A percentile compares a stretch with the other conserved stretches of the same genome.
Conservation (phyloP, 1,139 yeast genomes). For the Tardiomyces digboiensis region DNA sequence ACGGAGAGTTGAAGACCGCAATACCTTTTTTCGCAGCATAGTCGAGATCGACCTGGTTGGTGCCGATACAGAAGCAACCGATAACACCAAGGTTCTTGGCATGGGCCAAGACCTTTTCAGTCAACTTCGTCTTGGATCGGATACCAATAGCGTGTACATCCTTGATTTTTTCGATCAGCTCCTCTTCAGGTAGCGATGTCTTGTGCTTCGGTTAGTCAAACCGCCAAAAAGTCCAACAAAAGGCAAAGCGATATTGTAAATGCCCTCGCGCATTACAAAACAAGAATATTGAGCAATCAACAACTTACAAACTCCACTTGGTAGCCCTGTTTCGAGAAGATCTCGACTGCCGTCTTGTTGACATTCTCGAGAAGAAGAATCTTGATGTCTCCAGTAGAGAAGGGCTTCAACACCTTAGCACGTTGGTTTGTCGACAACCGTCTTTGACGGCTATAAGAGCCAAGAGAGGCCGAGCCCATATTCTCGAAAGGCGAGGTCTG, state of each 20-base stretch:
- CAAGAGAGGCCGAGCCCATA: constrained; percentile 8
- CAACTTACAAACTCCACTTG: constrained; percentile 69
- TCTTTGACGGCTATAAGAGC: constrained; percentile 9
- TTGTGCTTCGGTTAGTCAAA: constrained; percentile 35
- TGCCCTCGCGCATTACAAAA: too few relatives aligned
- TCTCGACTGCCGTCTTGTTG: constrained; percentile 82
- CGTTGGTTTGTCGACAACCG: constrained; percentile 27
- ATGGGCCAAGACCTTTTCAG: constrained; percentile 65
- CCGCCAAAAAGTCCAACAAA: too few relatives aligned
- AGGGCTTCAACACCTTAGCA: constrained; percentile 70
- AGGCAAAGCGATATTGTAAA: too few relatives aligned
- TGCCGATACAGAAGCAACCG: constrained; percentile 99
- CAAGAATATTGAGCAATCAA: not conserved
- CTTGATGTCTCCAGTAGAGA: constrained; percentile 86
- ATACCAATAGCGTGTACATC: constrained; percentile 97
- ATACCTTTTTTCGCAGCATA: constrained; percentile 90
- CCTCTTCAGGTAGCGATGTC: constrained; percentile 84
- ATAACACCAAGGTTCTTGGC: constrained; percentile 85
- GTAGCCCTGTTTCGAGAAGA: constrained; percentile 83
- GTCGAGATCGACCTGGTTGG: constrained; percentile 93
- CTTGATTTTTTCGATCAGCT: constrained; percentile 85
- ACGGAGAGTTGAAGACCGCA: constrained; percentile 98
- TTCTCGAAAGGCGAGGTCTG: constrained; percentile 15
- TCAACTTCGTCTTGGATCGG: constrained; percentile 90
- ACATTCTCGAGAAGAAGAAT: constrained; percentile 87